phyloP scores from a whole-genome alignment of 805 yeast species.

The Nakazawaea holstii region DNA sequence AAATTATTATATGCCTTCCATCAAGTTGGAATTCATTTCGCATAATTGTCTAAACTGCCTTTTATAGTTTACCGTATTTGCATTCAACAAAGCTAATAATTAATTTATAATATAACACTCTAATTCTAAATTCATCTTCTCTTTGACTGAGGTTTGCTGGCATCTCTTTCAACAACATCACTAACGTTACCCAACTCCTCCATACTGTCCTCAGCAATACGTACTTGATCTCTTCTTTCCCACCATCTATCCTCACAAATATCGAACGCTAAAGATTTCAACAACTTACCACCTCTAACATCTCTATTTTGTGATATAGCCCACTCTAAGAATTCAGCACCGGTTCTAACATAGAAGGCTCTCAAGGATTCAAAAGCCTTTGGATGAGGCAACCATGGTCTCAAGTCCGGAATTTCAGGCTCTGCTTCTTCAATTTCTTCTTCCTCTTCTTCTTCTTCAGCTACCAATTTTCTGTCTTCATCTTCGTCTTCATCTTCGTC shows the following conservation, averaged over 20 bases:
- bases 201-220: conserved; percentile 79
- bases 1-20: conserved; percentile 86
- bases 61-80: too few species aligned
- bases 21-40: conserved; percentile 95
- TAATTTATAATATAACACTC: too few species aligned
- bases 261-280: conserved; percentile 86
- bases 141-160: conserved; percentile 37
- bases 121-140: too few species aligned
- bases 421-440: conserved; percentile 59
- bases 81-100: too few species aligned
- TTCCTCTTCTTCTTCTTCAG: conserved; percentile 51
- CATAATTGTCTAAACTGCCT: too few species aligned
- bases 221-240: conserved; percentile 94
- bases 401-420: conserved; percentile 77
- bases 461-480: conserved; percentile 37
- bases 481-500: conserved; percentile 56
- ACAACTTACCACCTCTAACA: conserved; percentile 86
- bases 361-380: conserved; percentile 85
- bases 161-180: conserved; percentile 75
- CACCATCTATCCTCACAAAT: conserved; percentile 94
- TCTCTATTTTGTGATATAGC: conserved; percentile 81
- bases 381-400: conserved; percentile 98
- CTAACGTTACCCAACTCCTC: conserved; percentile 92
- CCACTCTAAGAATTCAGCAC: conserved; percentile 88
- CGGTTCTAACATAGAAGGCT: conserved; percentile 80